phyloP scores from a whole-genome alignment of 768 basidiomycete species.

The Calocera cornea region DNA sequence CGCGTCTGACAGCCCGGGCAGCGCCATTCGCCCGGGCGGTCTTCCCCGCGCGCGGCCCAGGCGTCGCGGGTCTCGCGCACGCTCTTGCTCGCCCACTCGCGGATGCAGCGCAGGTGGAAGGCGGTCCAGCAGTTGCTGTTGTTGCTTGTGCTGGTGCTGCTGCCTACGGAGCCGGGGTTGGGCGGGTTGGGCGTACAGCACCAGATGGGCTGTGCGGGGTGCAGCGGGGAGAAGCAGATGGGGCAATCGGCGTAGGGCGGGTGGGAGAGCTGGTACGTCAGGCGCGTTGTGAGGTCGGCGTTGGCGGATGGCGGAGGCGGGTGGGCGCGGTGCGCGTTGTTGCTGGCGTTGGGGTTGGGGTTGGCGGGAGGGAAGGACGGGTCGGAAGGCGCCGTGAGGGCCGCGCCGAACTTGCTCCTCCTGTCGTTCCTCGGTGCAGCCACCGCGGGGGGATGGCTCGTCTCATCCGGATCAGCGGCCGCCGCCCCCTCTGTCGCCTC shows the following conservation, averaged over 20 bases:
- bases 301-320: not conserved
- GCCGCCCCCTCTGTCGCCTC: too few species aligned
- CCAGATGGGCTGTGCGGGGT: conserved; percentile 72
- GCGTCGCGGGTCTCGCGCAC: conserved; percentile 54
- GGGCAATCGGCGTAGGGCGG: conserved; percentile 53
- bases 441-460: not conserved
- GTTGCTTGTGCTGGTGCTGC: too few species aligned
- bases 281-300: conserved; percentile 61
- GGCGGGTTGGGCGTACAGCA: conserved; percentile 62
- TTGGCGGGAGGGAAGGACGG: not conserved
- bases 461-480: not conserved
- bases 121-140: conserved; percentile 65
- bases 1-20: conserved; percentile 88
- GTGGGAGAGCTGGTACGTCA: conserved; percentile 50
- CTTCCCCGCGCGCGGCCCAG: conserved; percentile 45
- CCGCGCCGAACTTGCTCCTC: not conserved
- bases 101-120: conserved; percentile 83
- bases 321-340: not conserved
- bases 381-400: not conserved
- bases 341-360: not conserved
- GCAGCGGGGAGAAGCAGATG: conserved; percentile 64
- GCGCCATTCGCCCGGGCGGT: conserved; percentile 65
- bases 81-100: conserved; percentile 74
- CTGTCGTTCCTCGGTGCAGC: not conserved
- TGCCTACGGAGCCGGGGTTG: conserved; percentile 35